Conservation (phyloP, 1,139 yeast species). For the Ogataea hybrid region DNA sequence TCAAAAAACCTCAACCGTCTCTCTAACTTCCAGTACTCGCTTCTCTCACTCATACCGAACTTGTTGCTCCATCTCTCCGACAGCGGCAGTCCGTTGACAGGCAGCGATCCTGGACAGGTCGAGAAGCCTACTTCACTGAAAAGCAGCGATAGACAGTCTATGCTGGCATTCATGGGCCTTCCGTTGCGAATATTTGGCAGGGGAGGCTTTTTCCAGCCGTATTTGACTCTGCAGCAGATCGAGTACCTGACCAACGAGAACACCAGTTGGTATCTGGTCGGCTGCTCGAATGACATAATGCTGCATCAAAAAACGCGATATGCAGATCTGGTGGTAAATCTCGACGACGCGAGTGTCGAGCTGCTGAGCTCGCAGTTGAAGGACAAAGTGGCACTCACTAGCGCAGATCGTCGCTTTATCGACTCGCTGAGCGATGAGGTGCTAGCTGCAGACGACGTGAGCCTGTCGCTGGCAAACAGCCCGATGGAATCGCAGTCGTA, state of each 20-base stretch:
- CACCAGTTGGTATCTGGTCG: constrained; percentile 70
- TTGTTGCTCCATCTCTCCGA: constrained; percentile 69
- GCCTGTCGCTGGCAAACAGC: constrained; percentile 29
- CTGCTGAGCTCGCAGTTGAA: constrained; percentile 42
- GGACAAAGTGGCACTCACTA: constrained; percentile 49
- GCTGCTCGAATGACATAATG: constrained; percentile 83
- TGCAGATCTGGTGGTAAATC: constrained; percentile 45
- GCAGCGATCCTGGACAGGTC: constrained; percentile 52
- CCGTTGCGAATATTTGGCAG: constrained; percentile 84
- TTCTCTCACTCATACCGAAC: constrained; percentile 74
- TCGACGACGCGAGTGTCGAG: constrained; percentile 34
- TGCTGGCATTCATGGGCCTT: constrained; percentile 78
- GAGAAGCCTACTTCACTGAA: constrained; percentile 66
- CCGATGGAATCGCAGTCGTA: constrained; percentile 46
- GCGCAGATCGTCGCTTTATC: constrained; percentile 75
- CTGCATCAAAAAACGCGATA: constrained; percentile 62
- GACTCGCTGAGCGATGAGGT: constrained; percentile 42
- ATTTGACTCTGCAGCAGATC: constrained; percentile 86
- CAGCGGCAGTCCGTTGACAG: constrained; percentile 76
- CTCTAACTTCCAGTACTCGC: constrained; percentile 73
- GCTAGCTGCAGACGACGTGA: constrained; percentile 25
- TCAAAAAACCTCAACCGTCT: constrained; percentile 82
- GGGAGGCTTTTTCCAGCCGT: constrained; percentile 90
- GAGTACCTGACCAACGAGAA: constrained; percentile 61
- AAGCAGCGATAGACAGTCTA: constrained; percentile 74